Conservation (phyloP, 2,329 filamentous ascomycete species). For the Purpureocillium takamizusanense region DNA sequence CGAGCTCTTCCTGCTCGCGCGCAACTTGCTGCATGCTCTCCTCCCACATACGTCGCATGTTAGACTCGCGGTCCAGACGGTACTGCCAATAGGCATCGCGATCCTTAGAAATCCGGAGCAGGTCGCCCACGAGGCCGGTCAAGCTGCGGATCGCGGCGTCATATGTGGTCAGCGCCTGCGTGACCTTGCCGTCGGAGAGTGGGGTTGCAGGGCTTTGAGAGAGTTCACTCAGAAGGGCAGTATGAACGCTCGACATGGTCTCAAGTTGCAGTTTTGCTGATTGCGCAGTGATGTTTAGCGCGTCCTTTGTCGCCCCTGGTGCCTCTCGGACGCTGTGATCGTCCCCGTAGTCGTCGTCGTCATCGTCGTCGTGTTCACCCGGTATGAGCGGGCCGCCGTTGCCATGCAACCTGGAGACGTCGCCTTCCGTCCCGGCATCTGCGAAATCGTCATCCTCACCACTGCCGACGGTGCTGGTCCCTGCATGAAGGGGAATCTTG, state of each 20-base stretch:
- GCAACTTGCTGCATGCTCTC: slow-evolving; percentile 98
- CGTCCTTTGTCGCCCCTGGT: slow-evolving; percentile 73
- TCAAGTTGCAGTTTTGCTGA: slow-evolving; percentile 90
- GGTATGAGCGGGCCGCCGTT: slow-evolving; percentile 24
- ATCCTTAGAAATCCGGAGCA: slow-evolving; percentile 86
- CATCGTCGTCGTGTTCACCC: slow-evolving; percentile 52
- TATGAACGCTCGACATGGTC: slow-evolving; percentile 75
- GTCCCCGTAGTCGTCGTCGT: slow-evolving; percentile 64
- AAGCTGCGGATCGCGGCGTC: slow-evolving; percentile 84
- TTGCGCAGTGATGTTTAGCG: slow-evolving; percentile 93
- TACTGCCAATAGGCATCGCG: slow-evolving; percentile 97
- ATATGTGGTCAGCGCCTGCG: slow-evolving; percentile 75
- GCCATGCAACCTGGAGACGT: slow-evolving; percentile 24
- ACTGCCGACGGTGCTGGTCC: slow-evolving; percentile 38
- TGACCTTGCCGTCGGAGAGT: slow-evolving; percentile 67
- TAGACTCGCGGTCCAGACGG: slow-evolving; percentile 79
- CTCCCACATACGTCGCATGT: slow-evolving; percentile 94
- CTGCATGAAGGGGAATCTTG: slow-evolving; percentile 19
- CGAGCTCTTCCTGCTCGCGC: slow-evolving; percentile 83
- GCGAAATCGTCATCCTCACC: slow-evolving; percentile 43
- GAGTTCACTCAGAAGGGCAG: slow-evolving; percentile 64
- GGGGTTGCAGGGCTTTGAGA: slow-evolving; percentile 58
- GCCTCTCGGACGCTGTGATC: slow-evolving; percentile 74
- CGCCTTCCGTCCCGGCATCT: slow-evolving; percentile 37
- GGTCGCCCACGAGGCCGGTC: slow-evolving; percentile 72